phyloP scores from a whole-genome alignment of 768 basidiomycete species.

The Gloeopeniophorella convolvens region DNA sequence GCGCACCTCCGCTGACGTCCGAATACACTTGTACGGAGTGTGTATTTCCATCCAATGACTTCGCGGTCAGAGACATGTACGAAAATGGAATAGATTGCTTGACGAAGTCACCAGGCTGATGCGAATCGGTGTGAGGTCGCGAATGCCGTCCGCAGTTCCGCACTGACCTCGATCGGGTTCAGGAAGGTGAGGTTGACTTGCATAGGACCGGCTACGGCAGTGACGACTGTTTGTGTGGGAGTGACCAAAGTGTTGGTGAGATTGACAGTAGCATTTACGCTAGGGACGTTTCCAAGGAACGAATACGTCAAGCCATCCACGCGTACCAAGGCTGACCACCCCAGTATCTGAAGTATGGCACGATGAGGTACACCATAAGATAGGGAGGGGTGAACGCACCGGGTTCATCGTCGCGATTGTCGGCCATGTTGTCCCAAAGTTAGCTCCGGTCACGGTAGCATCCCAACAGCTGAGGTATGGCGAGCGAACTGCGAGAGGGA shows the following conservation, averaged over 20 bases:
- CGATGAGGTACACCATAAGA: not conserved
- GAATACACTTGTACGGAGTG: slow-evolving; percentile 35
- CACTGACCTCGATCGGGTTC: slow-evolving; percentile 34
- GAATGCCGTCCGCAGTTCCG: not conserved
- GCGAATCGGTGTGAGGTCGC: not conserved
- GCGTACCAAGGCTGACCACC: slow-evolving; percentile 11
- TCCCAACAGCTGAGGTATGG: slow-evolving; percentile 25
- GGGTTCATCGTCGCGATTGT: slow-evolving; percentile 12
- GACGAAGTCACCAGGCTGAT: slow-evolving; percentile 31
- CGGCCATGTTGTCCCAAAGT: slow-evolving; percentile 18
- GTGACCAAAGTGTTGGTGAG: slow-evolving; percentile 27
- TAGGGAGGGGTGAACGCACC: not conserved
- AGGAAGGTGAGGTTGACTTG: slow-evolving; percentile 33
- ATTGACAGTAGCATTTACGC: slow-evolving; percentile 11
- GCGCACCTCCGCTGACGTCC: slow-evolving; percentile 33
- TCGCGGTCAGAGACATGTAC: slow-evolving; percentile 30
- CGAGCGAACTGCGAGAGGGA: slow-evolving; percentile 26
- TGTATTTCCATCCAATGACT: slow-evolving; percentile 27
- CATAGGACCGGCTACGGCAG: slow-evolving; percentile 31
- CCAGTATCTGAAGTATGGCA: not conserved
- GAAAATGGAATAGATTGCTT: slow-evolving; percentile 37
- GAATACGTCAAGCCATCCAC: slow-evolving; percentile 18
- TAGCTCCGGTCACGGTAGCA: not conserved
- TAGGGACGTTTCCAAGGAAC: slow-evolving; percentile 12
- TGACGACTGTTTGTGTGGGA: slow-evolving; percentile 31